phyloP scores from a whole-genome alignment of 768 basidiomycete species.

The Strobilomyces dryophilus region DNA sequence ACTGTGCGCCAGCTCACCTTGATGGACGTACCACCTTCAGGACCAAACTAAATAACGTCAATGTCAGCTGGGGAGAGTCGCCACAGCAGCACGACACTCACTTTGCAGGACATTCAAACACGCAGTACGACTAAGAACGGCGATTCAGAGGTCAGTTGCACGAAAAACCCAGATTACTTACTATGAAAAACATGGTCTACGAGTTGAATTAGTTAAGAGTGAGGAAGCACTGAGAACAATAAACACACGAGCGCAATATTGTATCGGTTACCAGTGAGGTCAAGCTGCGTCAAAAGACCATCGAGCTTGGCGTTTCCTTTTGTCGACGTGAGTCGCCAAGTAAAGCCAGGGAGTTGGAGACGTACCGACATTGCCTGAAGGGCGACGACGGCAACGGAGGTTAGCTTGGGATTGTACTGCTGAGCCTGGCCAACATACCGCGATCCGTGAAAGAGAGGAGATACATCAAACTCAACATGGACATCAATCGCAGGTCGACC shows the following conservation, averaged over 20 bases:
- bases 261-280: constrained; percentile 55
- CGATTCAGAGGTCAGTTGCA: not conserved
- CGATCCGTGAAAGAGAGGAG: constrained; percentile 62
- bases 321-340: not conserved
- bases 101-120: constrained; percentile 70
- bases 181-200: constrained; percentile 70
- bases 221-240: not conserved
- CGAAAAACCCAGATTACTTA: constrained; percentile 28
- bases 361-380: constrained; percentile 54
- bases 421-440: constrained; percentile 32
- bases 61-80: not conserved
- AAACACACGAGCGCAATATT: constrained; percentile 58
- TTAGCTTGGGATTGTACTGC: not conserved
- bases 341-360: not conserved
- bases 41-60: constrained; percentile 26
- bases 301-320: constrained; percentile 62
- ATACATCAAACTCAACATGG: constrained; percentile 57
- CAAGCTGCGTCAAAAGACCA: constrained; percentile 53
- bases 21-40: constrained; percentile 65
- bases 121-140: constrained; percentile 23
- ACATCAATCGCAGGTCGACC: constrained; percentile 54
- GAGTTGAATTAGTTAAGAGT: not conserved
- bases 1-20: constrained; percentile 32
- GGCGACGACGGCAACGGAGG: not conserved
- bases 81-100: constrained; percentile 15